Conservation (phyloP, 352 stramenopile genomes). For the Stephanocyclus meneghinianus region DNA sequence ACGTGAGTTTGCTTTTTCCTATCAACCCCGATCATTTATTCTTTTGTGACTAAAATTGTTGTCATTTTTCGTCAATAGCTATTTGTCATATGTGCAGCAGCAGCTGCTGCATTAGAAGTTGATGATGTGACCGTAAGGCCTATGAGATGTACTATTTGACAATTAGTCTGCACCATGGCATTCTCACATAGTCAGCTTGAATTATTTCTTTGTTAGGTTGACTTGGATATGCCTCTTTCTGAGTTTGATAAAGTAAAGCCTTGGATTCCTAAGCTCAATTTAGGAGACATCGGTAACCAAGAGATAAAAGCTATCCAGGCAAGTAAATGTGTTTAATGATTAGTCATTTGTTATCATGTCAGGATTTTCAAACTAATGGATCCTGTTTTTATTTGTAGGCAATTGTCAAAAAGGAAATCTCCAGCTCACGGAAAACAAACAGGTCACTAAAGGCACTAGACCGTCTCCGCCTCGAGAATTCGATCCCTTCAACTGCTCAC, state of each 20-base stretch:
- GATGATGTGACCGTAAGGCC: too few species aligned
- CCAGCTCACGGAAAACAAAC: not conserved
- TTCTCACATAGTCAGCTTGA: too few species aligned
- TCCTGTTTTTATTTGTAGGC: not conserved
- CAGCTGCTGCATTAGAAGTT: too few species aligned
- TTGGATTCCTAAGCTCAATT: constrained; percentile 30
- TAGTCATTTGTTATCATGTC: not conserved
- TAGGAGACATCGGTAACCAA: constrained; percentile 12
- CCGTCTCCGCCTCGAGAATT: not conserved
- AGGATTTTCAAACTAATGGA: too few species aligned
- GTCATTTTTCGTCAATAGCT: too few species aligned
- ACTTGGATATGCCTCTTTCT: constrained; percentile 4
- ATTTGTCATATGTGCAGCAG: too few species aligned
- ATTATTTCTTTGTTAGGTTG: not conserved
- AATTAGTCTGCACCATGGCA: too few species aligned
- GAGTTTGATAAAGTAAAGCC: constrained; percentile 16
- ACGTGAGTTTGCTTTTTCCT: constrained; percentile 32
- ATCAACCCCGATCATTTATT: not conserved
- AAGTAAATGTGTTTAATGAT: not conserved
- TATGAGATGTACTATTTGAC: too few species aligned
- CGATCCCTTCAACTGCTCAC: constrained; percentile 12
- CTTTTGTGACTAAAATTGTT: too few species aligned
- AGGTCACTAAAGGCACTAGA: not conserved
- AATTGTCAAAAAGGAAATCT: constrained; percentile 8
- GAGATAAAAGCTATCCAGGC: constrained; percentile 12